These are phyloP conservation scores for Podaxis sp. DNA, from an alignment of 768 basidiomycete species.

Conservation along the genomic window DNA sequence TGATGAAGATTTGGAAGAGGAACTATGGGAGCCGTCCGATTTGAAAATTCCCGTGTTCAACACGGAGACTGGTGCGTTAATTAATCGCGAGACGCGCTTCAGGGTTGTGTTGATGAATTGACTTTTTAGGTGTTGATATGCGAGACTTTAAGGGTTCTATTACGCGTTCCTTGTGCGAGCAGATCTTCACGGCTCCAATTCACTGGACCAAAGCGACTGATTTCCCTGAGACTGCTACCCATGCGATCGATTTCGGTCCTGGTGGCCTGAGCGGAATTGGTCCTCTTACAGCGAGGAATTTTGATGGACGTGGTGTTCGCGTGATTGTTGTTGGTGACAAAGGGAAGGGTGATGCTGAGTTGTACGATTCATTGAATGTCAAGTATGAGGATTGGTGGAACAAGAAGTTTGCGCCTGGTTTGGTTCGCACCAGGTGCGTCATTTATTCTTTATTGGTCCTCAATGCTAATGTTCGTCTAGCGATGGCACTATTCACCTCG, in stretches of 20 bases:
- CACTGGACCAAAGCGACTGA: constrained; percentile 91
- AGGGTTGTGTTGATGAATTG: constrained; percentile 19
- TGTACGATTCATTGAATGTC: constrained; percentile 66
- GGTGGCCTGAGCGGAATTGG: constrained; percentile 94
- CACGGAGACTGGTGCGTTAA: constrained; percentile 82
- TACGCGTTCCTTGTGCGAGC: constrained; percentile 86
- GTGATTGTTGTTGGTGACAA: constrained; percentile 90
- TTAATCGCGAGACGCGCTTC: constrained; percentile 13
- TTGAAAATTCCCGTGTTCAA: constrained; percentile 86
- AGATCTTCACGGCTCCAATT: constrained; percentile 89
- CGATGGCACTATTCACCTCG: constrained; percentile 89
- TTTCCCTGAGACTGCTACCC: constrained; percentile 90
- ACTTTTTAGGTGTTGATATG: constrained; percentile 75
- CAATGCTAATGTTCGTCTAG: constrained; percentile 38
- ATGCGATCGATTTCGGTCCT: constrained; percentile 95
- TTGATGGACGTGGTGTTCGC: constrained; percentile 92
- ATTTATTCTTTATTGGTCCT: constrained; percentile 8
- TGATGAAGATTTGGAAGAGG: constrained; percentile 74
- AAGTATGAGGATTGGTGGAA: constrained; percentile 89
- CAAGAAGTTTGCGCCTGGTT: constrained; percentile 79
- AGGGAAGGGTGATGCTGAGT: constrained; percentile 84
- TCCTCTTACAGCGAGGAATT: constrained; percentile 82
- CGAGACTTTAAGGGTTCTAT: constrained; percentile 68
- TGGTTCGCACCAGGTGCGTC: constrained; percentile 87
- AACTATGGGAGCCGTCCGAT: constrained; percentile 71